Conservation (phyloP, 2,329 filamentous ascomycete genomes). For the Ceratocystis colombiana region DNA sequence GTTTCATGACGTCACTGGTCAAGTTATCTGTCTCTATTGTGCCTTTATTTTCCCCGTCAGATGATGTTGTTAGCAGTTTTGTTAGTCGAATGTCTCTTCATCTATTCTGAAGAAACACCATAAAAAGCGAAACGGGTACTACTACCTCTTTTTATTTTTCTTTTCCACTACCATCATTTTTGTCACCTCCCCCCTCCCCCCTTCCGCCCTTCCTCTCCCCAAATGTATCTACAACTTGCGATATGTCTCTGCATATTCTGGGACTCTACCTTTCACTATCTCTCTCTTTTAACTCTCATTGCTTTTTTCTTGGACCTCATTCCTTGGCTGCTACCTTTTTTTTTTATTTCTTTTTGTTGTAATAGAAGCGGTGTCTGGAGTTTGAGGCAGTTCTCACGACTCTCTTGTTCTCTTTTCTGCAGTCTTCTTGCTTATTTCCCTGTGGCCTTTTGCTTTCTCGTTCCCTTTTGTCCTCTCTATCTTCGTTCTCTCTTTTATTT, state of each 20-base stretch:
- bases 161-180: constrained; percentile 8
- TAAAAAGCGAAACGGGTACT: background rate
- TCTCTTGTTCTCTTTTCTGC: constrained; percentile 16
- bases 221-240: too few relatives aligned
- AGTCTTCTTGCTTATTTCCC: background rate
- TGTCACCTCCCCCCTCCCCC: background rate
- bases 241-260: background rate
- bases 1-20: constrained; percentile 10
- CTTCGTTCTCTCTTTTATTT: background rate
- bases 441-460: background rate
- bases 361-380: constrained; percentile 1
- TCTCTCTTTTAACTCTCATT: background rate
- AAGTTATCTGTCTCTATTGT: background rate
- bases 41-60: background rate
- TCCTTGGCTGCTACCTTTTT: background rate
- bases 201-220: too few relatives aligned
- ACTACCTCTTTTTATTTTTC: constrained; percentile 13
- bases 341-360: background rate
- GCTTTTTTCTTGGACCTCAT: background rate
- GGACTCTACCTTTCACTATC: background rate
- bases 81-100: background rate
- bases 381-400: constrained; percentile 21
- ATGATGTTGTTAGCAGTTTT: background rate
- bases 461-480: background rate
- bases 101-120: background rate